A percentile compares a stretch with the other conserved stretches of the same genome.
phyloP scores from a whole-genome alignment of 2,329 filamentous ascomycete species.

The Sarocladium kiliense region DNA sequence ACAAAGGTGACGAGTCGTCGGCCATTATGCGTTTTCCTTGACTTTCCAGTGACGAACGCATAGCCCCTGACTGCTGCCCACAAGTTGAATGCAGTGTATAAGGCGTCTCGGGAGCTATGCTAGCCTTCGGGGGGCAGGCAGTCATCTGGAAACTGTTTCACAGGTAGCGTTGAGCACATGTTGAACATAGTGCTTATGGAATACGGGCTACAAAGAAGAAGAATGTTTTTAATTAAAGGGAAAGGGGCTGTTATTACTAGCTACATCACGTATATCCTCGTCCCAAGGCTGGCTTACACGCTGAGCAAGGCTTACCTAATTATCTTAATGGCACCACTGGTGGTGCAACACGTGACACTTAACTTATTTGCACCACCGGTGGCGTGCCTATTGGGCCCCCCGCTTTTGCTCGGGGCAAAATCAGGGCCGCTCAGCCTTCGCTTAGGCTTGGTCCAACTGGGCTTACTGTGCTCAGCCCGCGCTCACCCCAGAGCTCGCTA shows the following conservation, averaged over 20 bases:
- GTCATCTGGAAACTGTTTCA: conserved; percentile 9
- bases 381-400: neutral
- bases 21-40: neutral
- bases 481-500: no score
- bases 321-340: neutral
- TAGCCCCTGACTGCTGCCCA: neutral
- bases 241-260: conserved; percentile 6
- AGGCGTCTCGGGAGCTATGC: neutral
- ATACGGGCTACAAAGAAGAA: conserved; percentile 4
- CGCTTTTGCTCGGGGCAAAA: no score
- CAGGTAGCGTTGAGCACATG: conserved; percentile 6
- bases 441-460: no score
- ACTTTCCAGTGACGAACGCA: neutral
- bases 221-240: neutral
- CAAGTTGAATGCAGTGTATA: neutral
- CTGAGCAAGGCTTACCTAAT: neutral
- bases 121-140: conserved; percentile 7
- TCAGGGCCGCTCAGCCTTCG: no score
- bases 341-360: no score
- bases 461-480: no score
- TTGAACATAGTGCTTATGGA: conserved; percentile 1
- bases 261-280: conserved; percentile 7
- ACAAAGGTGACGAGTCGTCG: neutral
- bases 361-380: no score
- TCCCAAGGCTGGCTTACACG: neutral